Evolutionary conservation across 306 rosid genomes (phyloP), one percentile per base, ranked within the genome.

Genomic region (Ochetophila trinervis): DNA sequence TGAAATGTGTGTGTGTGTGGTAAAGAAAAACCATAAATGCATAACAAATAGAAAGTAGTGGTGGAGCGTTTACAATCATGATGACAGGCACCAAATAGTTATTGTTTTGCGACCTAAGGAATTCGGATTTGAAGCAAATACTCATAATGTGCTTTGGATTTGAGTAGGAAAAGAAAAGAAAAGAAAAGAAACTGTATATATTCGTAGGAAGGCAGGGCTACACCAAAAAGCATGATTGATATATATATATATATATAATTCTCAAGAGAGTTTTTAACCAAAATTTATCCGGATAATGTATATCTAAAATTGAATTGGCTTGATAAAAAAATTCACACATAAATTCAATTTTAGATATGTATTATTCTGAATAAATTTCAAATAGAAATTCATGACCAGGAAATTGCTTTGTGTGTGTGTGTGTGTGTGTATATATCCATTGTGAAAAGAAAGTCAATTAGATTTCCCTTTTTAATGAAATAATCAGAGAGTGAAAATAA

Each of bases 1-100:
- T 40, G 16, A 32, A 63, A 15, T 13, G 24, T 12, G 49, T 24
- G 60, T 24, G 60, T 34, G 44, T 63, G 49, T 3, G n/a, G 57
- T 52, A 62, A 62, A 17, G 60, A 37, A 66, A 53, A 34, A 40
- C 0, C 64, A 68, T 66, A 62, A 71, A 79, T 75, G 80, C 79
- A 65, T 45, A 70, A 56, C 52, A 45, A 79, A 24, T 37, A 0
- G 37, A 47, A 30, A 40, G 44, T 12, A 20, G 49, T 42, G 62
- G 32, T 34, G 18, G 70, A 27, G 69, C 55, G 68, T 69, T 61
- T 57, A 22, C 8, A 36, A 57, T 22, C 62, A 67, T 55, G 57
- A 79, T 37, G 68, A 53, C 60, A 1, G 63, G 54, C 27, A 52
- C 69, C 57, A 37, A 71, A 64, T 23, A 65, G 23, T 60, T 65